Evolutionary conservation across 1,284 basidiomycete species (phyloP).

Genomic region (Cutaneotrichosporon sp.): DNA sequence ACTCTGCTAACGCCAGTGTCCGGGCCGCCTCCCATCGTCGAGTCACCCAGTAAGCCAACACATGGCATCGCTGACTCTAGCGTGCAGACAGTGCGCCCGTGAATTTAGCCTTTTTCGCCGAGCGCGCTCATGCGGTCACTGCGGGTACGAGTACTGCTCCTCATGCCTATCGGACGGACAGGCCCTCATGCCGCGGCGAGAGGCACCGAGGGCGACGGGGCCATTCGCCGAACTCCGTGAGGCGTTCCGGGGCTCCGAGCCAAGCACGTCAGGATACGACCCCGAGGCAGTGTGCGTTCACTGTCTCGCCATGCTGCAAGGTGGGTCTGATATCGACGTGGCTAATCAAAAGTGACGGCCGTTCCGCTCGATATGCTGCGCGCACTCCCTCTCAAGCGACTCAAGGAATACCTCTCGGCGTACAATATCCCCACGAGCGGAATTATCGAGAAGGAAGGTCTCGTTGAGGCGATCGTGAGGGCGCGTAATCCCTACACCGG

Average conservation of each 20-base stretch:
- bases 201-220: constrained; percentile 13
- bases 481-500: constrained; percentile 46
- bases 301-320: constrained; percentile 50
- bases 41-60: constrained; percentile 40
- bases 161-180: constrained; percentile 47
- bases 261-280: constrained; percentile 41
- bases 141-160: constrained; percentile 52
- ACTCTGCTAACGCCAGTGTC: constrained; percentile 41
- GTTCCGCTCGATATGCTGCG: constrained; percentile 42
- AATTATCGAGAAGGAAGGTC: constrained; percentile 50
- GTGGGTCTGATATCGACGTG: constrained; percentile 29
- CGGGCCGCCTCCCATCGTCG: constrained; percentile 49
- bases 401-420: constrained; percentile 50
- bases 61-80: constrained; percentile 23
- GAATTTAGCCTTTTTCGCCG: constrained; percentile 49
- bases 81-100: constrained; percentile 48
- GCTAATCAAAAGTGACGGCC: constrained; percentile 40
- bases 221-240: constrained; percentile 32
- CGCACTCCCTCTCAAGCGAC: constrained; percentile 47
- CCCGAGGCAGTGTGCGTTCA: constrained; percentile 47
- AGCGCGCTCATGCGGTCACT: constrained; percentile 47
- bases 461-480: constrained; percentile 45
- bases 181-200: constrained; percentile 49
- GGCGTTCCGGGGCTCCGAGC: constrained; percentile 30
- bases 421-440: constrained; percentile 46